Conservation (phyloP, 169 alveolate species). For the Cryptosporidium andersoni region DNA sequence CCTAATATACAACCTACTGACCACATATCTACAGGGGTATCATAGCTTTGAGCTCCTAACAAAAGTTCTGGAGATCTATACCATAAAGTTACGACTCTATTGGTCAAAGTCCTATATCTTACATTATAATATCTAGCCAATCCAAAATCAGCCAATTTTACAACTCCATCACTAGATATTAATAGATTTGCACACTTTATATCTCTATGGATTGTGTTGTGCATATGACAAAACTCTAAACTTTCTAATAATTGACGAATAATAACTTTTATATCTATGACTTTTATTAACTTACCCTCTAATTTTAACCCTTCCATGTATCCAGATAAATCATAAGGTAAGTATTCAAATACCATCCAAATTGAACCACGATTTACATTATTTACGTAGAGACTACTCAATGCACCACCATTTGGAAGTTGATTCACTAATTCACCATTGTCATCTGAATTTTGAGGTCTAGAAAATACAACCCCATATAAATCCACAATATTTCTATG, state of each 20-base stretch:
- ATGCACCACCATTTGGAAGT: neutral
- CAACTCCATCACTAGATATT: conserved; percentile 89
- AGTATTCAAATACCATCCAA: conserved; percentile 88
- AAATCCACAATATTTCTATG: conserved; percentile 83
- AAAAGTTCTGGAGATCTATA: conserved; percentile 97
- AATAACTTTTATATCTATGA: conserved; percentile 82
- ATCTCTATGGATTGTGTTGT: conserved; percentile 88
- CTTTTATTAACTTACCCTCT: conserved; percentile 72
- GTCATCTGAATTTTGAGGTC: conserved; percentile 23
- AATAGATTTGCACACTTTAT: conserved; percentile 90
- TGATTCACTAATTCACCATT: neutral
- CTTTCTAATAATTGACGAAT: conserved; percentile 84
- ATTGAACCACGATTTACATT: conserved; percentile 71
- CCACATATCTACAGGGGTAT: conserved; percentile 93
- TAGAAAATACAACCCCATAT: conserved; percentile 82
- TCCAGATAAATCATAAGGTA: conserved; percentile 85
- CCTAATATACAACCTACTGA: conserved; percentile 95
- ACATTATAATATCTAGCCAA: conserved; percentile 86
- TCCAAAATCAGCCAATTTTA: conserved; percentile 96
- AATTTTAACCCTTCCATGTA: conserved; percentile 81
- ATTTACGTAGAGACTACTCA: neutral
- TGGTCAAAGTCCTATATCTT: conserved; percentile 84
- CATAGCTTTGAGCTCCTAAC: conserved; percentile 89
- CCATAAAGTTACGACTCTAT: conserved; percentile 95
- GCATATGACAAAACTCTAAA: conserved; percentile 86